A percentile compares a stretch with the other conserved stretches of the same genome.
Evolutionary conservation across 2,329 filamentous ascomycete species (phyloP).

Genomic region (Davidsoniella neocaledoniae): DNA sequence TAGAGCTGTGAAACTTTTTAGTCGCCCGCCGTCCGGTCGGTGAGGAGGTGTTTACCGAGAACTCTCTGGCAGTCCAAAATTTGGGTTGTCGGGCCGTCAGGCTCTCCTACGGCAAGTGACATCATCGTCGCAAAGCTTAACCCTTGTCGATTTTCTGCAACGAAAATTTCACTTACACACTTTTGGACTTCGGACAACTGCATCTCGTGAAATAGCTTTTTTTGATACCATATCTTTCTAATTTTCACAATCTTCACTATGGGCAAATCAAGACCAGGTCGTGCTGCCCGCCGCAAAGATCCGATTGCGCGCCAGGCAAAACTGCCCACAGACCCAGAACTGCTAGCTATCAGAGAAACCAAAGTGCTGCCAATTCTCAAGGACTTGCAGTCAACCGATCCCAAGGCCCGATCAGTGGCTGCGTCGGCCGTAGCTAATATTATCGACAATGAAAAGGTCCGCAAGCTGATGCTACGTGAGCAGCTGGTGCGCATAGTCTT

Average conservation of each 20-base stretch:
- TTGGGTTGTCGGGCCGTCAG: too few relatives aligned
- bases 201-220: background rate
- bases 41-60: too few relatives aligned
- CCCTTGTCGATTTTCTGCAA: background rate
- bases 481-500: conserved; percentile 47
- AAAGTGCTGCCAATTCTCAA: conserved; percentile 46
- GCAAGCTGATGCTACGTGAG: conserved; percentile 49
- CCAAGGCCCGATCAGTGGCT: conserved; percentile 41
- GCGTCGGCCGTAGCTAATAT: conserved; percentile 44
- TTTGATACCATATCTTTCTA: background rate
- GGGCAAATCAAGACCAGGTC: conserved; percentile 43
- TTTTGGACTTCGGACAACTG: background rate
- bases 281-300: conserved; percentile 31
- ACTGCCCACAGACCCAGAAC: conserved; percentile 44
- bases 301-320: conserved; percentile 42
- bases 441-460: conserved; percentile 42
- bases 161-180: conserved; percentile 4
- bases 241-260: conserved; percentile 21
- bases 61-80: too few relatives aligned
- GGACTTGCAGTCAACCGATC: conserved; percentile 41
- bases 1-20: background rate
- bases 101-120: too few relatives aligned
- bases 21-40: too few relatives aligned
- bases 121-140: too few relatives aligned
- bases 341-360: conserved; percentile 43